Evolutionary conservation across 2,329 filamentous ascomycete genomes (phyloP), one percentile per base, ranked within the genome.

Genomic region (Rosellinia necatrix): DNA sequence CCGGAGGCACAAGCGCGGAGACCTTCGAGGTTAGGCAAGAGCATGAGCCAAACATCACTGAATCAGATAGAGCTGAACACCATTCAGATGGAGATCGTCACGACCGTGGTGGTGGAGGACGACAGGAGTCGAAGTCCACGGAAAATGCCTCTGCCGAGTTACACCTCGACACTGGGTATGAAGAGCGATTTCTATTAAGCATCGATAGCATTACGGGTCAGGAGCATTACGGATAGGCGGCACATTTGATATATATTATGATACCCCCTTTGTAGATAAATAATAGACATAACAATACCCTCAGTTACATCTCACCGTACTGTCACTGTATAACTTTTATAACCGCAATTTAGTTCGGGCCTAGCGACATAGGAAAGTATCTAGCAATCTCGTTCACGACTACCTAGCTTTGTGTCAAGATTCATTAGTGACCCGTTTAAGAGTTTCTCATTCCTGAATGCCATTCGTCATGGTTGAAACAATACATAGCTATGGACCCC

Each of bases 41-140:
- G 22, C 22, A 30, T 25, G n/a, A 70, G 68, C 41, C 66, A 68
- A 54, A 63, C 65, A 15, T 68, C 67, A 3, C 41, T 70, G 56
- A 58, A 46, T 30, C 57, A 25, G 35, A 38, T 21, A 12, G 54
- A 60, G 2, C 62, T 58, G 8, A 62, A 61, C 13, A 65, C 64
- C 12, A 70, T 70, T 12, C 67, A 69, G 59, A 65, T 70, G 66
- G 66, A 70, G 49, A 65, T 65, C 1, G 65, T 70, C 19, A 70
- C 68, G 13, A 66, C 58, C 15, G 64, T 70, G 6, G 62, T 68
- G 0, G 64, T 70, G 17, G 68, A 70, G 40, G 53, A 64, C n/a
- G 59, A 62, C 12, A 52, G 19, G 49, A 29, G 13, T 40, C 37
- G 30, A 30, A 40, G n/a, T 25, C 17, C n/a, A 9, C 34, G 34